Base-by-base conservation (phyloP, 768 basidiomycete genomes). In the Lentinus brumalis region DNA sequence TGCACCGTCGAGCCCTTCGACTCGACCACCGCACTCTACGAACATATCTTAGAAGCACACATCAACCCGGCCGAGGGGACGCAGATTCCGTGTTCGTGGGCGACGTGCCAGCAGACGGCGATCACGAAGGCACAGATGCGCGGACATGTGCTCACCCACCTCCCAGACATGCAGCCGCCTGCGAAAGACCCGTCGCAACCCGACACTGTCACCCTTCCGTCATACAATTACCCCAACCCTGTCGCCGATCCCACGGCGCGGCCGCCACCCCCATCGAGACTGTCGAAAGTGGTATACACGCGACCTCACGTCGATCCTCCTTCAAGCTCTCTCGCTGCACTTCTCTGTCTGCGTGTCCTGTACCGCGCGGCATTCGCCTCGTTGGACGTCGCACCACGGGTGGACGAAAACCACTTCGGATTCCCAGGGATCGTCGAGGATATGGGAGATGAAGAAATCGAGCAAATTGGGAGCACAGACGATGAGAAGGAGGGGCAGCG, bases 361-460 rank as follows among this genome's bases (percentile, higher is more conserved):
- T 95, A 92, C 71, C 82, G 91, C 47, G 83, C 86, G 5, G 85
- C 94, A 1, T 92, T 93, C 67, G 87, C 88, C 18, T 84, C 88
- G 6, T 77, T 80, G 8, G 91, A 91, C 64, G 71, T 77, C 2
- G 82, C 82, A 5, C 90, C 91, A 35, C 81, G 90, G 30, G 86
- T 81, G 2, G 89, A 92, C 69, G 88, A 83, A 21, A 92, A 96
- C 59, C 90, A 92, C 64, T 96, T 95, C 73, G 94, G 94, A 0
- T 92, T 96, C 72, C 95, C 95, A 5, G 93, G 89, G 0, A 56
- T 92, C 21, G 77, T 92, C 40, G 89, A 92, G 62, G 62, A 63
- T 16, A 32, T 54, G 9, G 91, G 90, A 21, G 81, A 83, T n/a
- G 89, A 86, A n/a, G 91, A 88, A 16, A 81, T 82, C 56, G 83